Evolutionary conservation across 2,329 filamentous ascomycete species (phyloP), one percentile per base, ranked within the genome.

Genomic region (Cladorrhinum sp.): DNA sequence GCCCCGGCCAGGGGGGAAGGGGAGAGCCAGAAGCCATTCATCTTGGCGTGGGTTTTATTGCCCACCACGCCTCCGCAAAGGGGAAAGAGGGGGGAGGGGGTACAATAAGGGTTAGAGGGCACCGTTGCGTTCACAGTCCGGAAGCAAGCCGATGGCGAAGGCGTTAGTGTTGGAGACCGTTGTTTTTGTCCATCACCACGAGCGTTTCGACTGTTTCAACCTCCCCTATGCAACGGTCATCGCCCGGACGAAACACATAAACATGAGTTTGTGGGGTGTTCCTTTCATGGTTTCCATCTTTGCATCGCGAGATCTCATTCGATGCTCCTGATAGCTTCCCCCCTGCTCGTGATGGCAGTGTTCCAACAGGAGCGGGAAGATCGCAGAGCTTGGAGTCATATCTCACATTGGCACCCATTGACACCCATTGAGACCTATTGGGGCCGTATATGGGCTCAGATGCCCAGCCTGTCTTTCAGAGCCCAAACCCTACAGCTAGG

Each of bases 191-290:
- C 59, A 60, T 59, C 59, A 50, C 57, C 63, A 55, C 61, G n/a
- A 52, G 48, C 54, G 62, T 61, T 64, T 64, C 59, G 55, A 59
- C 25, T 54, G 56, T 58, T 61, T 61, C 51, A 52, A 64, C 50
- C 23, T 50, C 58, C 55, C 54, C 50, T 50, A 49, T 23, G 36
- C 22, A 23, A 22, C 27, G 27, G 24, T 23, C 52, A 57, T 61
- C 55, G 50, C 60, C 56, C 56, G 55, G 58, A 49, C 53, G 20
- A 50, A 57, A 54, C 36, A 32, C 18, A 55, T 22, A 51, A 55
- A 57, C 27, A 54, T 24, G 27, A 8, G 36, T 9, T 48, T 50
- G 20, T 50, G 16, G 59, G 62, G 24, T 27, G 25, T 5, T 4
- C 36, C 16, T 41, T 41, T 41, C 36, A 29, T 23, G 45, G 22